Base-by-base conservation (phyloP, 2,329 filamentous ascomycete genomes). In the Periconia macrospinosa region DNA sequence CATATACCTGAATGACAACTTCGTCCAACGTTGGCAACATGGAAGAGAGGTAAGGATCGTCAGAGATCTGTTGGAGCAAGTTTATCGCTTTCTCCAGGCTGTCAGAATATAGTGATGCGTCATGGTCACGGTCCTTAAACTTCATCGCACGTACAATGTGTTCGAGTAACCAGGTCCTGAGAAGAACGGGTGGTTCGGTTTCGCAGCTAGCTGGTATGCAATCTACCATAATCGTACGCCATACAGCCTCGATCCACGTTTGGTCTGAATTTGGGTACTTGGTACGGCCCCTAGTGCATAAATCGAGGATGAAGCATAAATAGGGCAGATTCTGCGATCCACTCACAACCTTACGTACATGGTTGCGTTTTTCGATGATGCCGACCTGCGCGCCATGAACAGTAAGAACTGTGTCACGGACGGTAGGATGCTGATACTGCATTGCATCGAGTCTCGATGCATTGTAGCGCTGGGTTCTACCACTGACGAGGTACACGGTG, bases 171-270 rank as follows among this genome's bases (percentile, higher is more conserved):
- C 42, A 45, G 2, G 42, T 19, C 42, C 18, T 45, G 42, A 45
- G 23, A 27, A 19, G 42, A 15, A 45, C 42, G 9, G 17, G 17
- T 45, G 42, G 42, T 23, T 18, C 9, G 19, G 42, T 45, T 5
- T 45, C 42, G n/a, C 42, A 45, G 42, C 42, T 45, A 19, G n/a
- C 42, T 3, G 42, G 42, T 45, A 45, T 45, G 42, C 42, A 45
- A 45, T 45, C 42, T 19, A 45, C 10, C 42, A 45, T 20, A 2
- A 45, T 19, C 1, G 42, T 45, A 23, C 42, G 9, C 42, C 42
- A 45, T 23, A 45, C 42, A 9, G 42, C 42, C 15, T 45, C 42
- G 42, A 45, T 45, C 42, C 42, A 45, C n/a, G 42, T 45, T 23
- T 45, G 42, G 14, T 45, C 17, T 45, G 42, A 20, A 14, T 45